These are phyloP conservation scores for Basidioascus undulatus DNA, from an alignment of 768 basidiomycete species.

Conservation along the genomic window DNA sequence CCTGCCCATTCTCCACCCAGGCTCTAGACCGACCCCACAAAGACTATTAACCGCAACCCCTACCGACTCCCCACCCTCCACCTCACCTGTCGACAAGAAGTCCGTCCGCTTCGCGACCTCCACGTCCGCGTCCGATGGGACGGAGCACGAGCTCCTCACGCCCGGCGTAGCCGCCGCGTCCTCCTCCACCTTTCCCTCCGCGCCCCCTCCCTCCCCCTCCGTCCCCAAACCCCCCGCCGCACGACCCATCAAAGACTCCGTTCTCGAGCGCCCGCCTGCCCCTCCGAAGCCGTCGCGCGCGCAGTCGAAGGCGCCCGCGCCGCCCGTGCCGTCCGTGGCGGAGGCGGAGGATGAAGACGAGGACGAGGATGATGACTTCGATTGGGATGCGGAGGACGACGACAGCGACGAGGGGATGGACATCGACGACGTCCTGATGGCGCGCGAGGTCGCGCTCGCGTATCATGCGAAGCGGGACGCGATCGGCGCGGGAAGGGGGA, in stretches of 20 bases:
- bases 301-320: constrained; percentile 1
- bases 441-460: constrained; percentile 9
- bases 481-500: constrained; percentile 7
- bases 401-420: constrained; percentile 9
- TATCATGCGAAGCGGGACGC: constrained; percentile 7
- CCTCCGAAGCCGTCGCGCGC: not conserved
- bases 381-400: constrained; percentile 7
- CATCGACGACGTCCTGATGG: constrained; percentile 7
- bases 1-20: no score
- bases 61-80: no score
- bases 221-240: not conserved
- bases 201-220: not conserved
- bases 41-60: no score
- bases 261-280: constrained; percentile 7
- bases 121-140: constrained; percentile 6
- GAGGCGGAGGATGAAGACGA: constrained; percentile 1
- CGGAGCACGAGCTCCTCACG: not conserved
- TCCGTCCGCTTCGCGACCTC: constrained; percentile 7
- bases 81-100: no score
- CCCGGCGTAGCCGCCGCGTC: not conserved
- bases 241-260: constrained; percentile 6
- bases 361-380: not conserved
- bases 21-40: no score
- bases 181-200: not conserved
- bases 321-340: not conserved